A percentile compares a stretch with the other conserved stretches of the same genome.
These are phyloP conservation scores for Lactifluus volemus DNA, from an alignment of 768 basidiomycete genomes.

Conservation along the genomic window DNA sequence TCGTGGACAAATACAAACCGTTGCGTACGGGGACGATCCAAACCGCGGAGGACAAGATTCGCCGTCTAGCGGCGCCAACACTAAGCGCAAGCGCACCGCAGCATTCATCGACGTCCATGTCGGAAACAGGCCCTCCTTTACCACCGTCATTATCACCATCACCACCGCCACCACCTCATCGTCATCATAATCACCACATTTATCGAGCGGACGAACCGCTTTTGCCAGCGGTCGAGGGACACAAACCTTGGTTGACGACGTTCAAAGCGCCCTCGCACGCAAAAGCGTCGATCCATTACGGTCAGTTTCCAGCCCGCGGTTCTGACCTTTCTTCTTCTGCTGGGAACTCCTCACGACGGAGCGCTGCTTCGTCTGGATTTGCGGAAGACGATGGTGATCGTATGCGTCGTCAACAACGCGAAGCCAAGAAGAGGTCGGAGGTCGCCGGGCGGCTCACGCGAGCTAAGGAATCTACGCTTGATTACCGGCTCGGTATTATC, in stretches of 20 bases:
- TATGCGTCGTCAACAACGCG: conserved; percentile 37
- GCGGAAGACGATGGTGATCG: conserved; percentile 28
- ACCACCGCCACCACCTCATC: neutral
- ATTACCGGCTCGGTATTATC: conserved; percentile 60
- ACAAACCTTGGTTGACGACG: conserved; percentile 63
- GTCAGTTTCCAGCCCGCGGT: conserved; percentile 28
- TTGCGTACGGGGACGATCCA: conserved; percentile 50
- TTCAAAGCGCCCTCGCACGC: conserved; percentile 54
- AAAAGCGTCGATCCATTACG: conserved; percentile 43
- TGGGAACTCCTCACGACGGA: neutral
- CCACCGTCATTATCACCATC: neutral
- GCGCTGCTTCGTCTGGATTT: conserved; percentile 12
- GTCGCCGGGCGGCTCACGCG: conserved; percentile 47
- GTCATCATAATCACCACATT: neutral
- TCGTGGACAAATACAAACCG: conserved; percentile 82
- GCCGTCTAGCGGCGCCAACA: conserved; percentile 38
- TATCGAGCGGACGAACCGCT: conserved; percentile 37
- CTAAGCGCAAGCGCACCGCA: conserved; percentile 23
- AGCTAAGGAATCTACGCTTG: conserved; percentile 66
- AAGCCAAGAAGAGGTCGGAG: conserved; percentile 42
- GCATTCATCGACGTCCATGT: conserved; percentile 13
- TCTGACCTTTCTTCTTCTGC: neutral
- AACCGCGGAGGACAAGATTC: conserved; percentile 60
- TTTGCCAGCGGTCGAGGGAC: conserved; percentile 45
- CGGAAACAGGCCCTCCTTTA: neutral